Percentiles rank a stretch among this genome's conserved stretches.
Evolutionary conservation across 1,284 basidiomycete species (phyloP).

Genomic region (Cutaneotrichosporon dermatis): DNA sequence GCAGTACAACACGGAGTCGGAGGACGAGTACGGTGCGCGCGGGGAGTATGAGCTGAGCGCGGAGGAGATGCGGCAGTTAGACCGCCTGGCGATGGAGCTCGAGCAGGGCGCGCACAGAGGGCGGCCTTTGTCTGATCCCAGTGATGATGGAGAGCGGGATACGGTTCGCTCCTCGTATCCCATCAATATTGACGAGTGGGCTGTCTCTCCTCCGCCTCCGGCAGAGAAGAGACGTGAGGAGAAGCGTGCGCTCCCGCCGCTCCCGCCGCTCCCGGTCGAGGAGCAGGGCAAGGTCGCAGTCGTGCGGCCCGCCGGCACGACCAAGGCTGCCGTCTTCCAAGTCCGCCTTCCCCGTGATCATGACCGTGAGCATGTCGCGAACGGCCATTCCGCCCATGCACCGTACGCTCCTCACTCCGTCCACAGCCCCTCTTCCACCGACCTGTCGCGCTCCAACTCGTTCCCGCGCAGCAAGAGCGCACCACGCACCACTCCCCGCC

Average conservation of each 20-base stretch:
- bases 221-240: too few species aligned
- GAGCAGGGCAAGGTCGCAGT: too few species aligned
- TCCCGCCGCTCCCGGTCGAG: too few species aligned
- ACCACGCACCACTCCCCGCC: neutral
- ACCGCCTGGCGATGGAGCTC: neutral
- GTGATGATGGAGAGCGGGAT: neutral
- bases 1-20: neutral
- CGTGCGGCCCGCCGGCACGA: too few species aligned
- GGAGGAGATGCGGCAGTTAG: neutral
- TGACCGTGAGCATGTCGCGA: too few species aligned
- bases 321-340: too few species aligned
- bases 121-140: neutral
- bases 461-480: slow-evolving; percentile 8
- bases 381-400: neutral
- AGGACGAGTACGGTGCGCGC: neutral
- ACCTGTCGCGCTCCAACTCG: neutral
- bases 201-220: neutral
- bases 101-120: too few species aligned
- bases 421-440: neutral
- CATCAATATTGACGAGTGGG: slow-evolving; percentile 1
- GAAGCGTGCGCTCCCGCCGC: too few species aligned
- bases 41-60: neutral
- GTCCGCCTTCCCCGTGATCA: too few species aligned
- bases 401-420: neutral
- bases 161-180: neutral